A percentile compares a stretch with the other conserved stretches of the same genome.
phyloP scores from a whole-genome alignment of 805 yeast genomes.

The Teunomyces cretensis region DNA sequence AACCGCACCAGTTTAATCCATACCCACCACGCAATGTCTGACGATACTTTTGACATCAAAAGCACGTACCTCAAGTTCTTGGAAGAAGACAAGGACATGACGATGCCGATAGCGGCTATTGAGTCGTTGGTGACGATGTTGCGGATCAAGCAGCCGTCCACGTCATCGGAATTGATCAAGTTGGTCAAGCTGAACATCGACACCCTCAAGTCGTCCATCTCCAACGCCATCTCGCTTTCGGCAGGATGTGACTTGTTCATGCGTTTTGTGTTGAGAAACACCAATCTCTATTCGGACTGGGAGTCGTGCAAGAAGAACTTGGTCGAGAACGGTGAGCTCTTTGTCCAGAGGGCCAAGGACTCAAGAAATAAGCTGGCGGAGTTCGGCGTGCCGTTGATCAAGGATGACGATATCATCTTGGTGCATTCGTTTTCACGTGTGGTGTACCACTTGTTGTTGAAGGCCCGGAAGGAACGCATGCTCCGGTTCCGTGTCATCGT shows the following conservation, averaged over 20 bases:
- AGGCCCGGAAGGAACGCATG: slow-evolving; percentile 71
- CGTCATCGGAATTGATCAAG: slow-evolving; percentile 89
- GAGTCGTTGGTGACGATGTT: slow-evolving; percentile 87
- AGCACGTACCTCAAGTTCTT: slow-evolving; percentile 76
- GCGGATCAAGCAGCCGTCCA: slow-evolving; percentile 80
- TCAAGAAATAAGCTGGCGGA: slow-evolving; percentile 86
- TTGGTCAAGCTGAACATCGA: slow-evolving; percentile 75
- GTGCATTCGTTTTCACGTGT: slow-evolving; percentile 94
- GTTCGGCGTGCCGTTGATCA: slow-evolving; percentile 82
- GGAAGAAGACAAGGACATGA: slow-evolving; percentile 90
- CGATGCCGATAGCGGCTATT: slow-evolving; percentile 99
- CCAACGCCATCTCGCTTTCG: slow-evolving; percentile 87
- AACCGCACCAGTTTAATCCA: too few relatives aligned
- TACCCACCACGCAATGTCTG: slow-evolving; percentile 4
- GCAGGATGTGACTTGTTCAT: slow-evolving; percentile 98
- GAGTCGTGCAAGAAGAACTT: slow-evolving; percentile 86
- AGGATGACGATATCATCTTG: slow-evolving; percentile 87
- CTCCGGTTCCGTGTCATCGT: slow-evolving; percentile 87
- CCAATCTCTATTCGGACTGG: slow-evolving; percentile 89
- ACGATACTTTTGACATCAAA: slow-evolving; percentile 67
- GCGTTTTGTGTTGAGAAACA: slow-evolving; percentile 87
- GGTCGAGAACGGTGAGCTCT: slow-evolving; percentile 90
- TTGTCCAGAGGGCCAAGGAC: slow-evolving; percentile 87
- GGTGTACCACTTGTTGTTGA: slow-evolving; percentile 69
- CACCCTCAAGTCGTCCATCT: slow-evolving; percentile 71